Percentiles rank a stretch among this genome's conserved stretches.
Conservation (phyloP, 2,329 filamentous ascomycete species). For the Ascochyta rabiei region DNA sequence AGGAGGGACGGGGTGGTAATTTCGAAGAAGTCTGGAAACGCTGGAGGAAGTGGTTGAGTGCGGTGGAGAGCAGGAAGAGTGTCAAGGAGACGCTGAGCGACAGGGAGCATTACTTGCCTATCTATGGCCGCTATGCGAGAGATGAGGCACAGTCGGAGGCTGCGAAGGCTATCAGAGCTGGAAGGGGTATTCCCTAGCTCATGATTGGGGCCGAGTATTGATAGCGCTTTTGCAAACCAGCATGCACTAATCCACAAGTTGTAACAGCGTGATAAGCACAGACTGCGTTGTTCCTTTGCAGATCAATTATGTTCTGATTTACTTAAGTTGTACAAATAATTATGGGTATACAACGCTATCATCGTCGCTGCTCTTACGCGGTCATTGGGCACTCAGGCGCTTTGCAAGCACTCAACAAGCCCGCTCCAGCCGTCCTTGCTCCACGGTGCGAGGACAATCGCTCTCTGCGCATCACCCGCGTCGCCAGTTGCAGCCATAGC, state of each 20-base stretch:
- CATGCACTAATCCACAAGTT: no score
- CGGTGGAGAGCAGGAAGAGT: slow-evolving; percentile 65
- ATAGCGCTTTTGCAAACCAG: no score
- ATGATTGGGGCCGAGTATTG: not conserved
- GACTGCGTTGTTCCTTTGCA: no score
- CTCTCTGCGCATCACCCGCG: slow-evolving; percentile 75
- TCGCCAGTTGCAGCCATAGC: slow-evolving; percentile 77
- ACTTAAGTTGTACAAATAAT: no score
- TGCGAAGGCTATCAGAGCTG: slow-evolving; percentile 60
- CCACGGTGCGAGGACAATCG: slow-evolving; percentile 85
- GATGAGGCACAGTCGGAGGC: slow-evolving; percentile 55
- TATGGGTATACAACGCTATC: no score
- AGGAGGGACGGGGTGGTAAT: slow-evolving; percentile 54
- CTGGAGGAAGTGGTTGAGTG: slow-evolving; percentile 69
- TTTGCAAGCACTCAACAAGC: slow-evolving; percentile 49
- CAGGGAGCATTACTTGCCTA: slow-evolving; percentile 68
- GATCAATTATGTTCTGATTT: no score
- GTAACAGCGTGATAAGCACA: no score
- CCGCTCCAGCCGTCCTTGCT: slow-evolving; percentile 67
- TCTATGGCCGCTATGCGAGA: slow-evolving; percentile 63
- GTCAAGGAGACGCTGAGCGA: slow-evolving; percentile 72
- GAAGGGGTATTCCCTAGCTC: slow-evolving; percentile 64
- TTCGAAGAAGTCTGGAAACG: slow-evolving; percentile 67
- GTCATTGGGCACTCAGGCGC: not conserved
- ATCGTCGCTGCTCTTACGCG: no score